Conservation (phyloP, 768 basidiomycete species). For the Lactarius psammicola region DNA sequence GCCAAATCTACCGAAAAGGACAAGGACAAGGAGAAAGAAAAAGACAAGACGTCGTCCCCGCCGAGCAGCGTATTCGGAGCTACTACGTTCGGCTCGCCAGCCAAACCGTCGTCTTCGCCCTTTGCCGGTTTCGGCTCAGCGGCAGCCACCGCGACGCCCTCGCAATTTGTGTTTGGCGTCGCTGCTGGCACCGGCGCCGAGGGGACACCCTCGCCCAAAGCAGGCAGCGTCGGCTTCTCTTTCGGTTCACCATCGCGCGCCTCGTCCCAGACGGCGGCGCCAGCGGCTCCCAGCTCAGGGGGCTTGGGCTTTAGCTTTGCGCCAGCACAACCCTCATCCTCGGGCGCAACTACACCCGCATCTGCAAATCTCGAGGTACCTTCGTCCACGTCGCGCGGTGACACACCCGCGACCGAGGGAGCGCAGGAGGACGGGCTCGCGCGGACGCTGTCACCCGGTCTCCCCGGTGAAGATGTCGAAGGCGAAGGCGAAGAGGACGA, state of each 20-base stretch:
- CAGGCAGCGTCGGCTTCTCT: slow-evolving; percentile 25
- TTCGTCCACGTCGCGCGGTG: slow-evolving; percentile 20
- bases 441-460: slow-evolving; percentile 28
- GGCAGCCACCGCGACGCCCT: slow-evolving; percentile 8
- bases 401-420: slow-evolving; percentile 32
- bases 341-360: background rate
- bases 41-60: background rate
- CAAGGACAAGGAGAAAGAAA: slow-evolving; percentile 20
- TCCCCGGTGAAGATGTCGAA: slow-evolving; percentile 50
- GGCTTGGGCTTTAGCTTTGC: background rate
- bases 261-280: slow-evolving; percentile 6
- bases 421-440: slow-evolving; percentile 30
- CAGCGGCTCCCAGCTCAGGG: slow-evolving; percentile 1
- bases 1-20: slow-evolving; percentile 14
- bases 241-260: slow-evolving; percentile 26
- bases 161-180: slow-evolving; percentile 25
- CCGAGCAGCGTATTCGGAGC: slow-evolving; percentile 15
- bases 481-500: slow-evolving; percentile 84
- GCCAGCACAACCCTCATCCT: background rate
- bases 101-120: slow-evolving; percentile 13
- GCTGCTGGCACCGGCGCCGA: background rate
- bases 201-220: slow-evolving; percentile 15
- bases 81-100: slow-evolving; percentile 6
- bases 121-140: slow-evolving; percentile 12
- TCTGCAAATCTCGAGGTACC: background rate